Evolutionary conservation across 441 rosid genomes (phyloP), one percentile per base, ranked within the genome.

Genomic region (Theobroma grandiflorum): DNA sequence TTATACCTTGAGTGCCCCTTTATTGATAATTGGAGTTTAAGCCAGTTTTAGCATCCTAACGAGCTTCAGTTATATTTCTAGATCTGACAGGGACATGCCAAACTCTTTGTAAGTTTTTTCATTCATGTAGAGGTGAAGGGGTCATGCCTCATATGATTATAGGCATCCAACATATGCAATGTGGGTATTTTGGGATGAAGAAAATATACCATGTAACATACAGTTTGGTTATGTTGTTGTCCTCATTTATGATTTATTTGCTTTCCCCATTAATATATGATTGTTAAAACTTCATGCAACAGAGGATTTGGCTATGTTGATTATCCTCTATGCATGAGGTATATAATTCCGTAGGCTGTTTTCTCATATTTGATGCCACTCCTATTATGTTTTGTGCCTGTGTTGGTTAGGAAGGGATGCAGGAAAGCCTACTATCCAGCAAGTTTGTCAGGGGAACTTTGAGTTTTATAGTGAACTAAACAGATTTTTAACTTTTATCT

Each of bases 391-490:
- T 72, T 53, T 53, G 31, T 37, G 35, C 75, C 4, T 37, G 11
- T 35, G 62, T 35, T 72, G 75, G 33, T 72, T 72, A 72, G 75
- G 18, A 72, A 52, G 63, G 38, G 62, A 53, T 52, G 49, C 63
- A 11, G 63, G 63, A 53, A 55, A n/a, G 55, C 55, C 64, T n/a
- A 72, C 47, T 9, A 72, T 37, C 47, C 33, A 8, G 63, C 63
- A 53, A 37, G 35, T 37, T 72, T 53, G 53, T 53, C 33, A 2
- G 63, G 18, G 62, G 40, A 72, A 72, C 20, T 52, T 72, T 73
- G 52, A 58, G 26, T 57, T 55, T 74, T 74, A 15, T 40, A 22
- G 45, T 72, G 63, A 72, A 35, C 45, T 75, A 15, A 61, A 75
- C 78, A 22, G 8, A 74, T 49, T 59, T 45, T 59, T 64, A 26